Evolutionary conservation across 2,329 filamentous ascomycete species (phyloP), one percentile per base, ranked within the genome.

Genomic region (Tolypocladium tundrense): DNA sequence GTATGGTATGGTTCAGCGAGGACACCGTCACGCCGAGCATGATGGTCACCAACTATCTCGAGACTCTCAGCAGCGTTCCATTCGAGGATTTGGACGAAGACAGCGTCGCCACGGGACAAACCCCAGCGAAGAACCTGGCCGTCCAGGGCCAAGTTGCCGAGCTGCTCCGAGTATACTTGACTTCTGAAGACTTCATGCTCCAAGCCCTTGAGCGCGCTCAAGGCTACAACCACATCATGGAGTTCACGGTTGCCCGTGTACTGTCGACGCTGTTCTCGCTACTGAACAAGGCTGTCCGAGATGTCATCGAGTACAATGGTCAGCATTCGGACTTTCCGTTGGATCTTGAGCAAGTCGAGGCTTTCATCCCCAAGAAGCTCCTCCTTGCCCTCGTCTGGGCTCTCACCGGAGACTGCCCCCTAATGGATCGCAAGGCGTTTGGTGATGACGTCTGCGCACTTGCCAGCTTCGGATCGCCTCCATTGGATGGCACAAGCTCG

Each of bases 1-100:
- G 94, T 81, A 99, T 99, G 94, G 95, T 99, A 16, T 99, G 94
- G 94, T 99, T 97, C 76, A 99, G 91, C 70, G 93, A 97, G 67
- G 95, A 99, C 69, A 97, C 92, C 35, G 93, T 99, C 45, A 93
- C 91, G 39, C 84, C 93, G 1, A 83, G 83, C 63, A 96, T 99
- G 88, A 89, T 97, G 85, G 88, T 97, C 45, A 80, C 85, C 61
- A 90, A 97, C 73, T 97, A 99, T 68, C 83, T 99, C 56, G 85
- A 94, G 60, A 86, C 87, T 53, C 83, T 99, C 43, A 87, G 88
- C 64, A 88, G 85, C 3, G 86, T 90, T 58, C 85, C 90, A 0
- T 97, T 99, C 66, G 94, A 99, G 67, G 94, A 99, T 66, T 79
- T 99, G 40, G 94, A 99, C 65, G 95, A 99, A 70, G 94, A 97